Evolutionary conservation across 768 basidiomycete species (phyloP).

Genomic region (Agrocybe chaxingu): DNA sequence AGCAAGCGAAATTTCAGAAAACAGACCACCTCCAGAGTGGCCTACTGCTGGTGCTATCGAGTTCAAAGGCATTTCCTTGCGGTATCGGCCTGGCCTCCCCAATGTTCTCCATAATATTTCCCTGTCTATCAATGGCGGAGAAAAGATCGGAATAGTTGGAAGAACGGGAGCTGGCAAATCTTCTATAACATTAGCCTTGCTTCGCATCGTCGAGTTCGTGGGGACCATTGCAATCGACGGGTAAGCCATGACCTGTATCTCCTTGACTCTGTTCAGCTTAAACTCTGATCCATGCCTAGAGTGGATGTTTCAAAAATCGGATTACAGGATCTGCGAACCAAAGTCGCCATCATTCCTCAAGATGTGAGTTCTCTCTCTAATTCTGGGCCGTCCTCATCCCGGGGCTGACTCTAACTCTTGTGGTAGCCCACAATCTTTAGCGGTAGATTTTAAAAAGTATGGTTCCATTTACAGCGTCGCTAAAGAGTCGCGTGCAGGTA

Average conservation of each 20-base stretch:
- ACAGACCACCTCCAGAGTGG: constrained; percentile 60
- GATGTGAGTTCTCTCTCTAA: constrained; percentile 27
- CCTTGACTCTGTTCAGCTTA: constrained; percentile 3
- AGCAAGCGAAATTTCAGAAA: constrained; percentile 54
- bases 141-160: constrained; percentile 80
- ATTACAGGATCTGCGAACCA: constrained; percentile 55
- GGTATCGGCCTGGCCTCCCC: constrained; percentile 70
- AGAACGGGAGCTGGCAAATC: constrained; percentile 58
- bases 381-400: neutral
- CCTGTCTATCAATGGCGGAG: constrained; percentile 56
- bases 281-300: constrained; percentile 22
- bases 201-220: constrained; percentile 66
- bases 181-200: constrained; percentile 62
- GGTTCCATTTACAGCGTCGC: constrained; percentile 8
- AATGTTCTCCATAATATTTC: constrained; percentile 65
- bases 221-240: constrained; percentile 67
- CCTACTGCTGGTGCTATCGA: constrained; percentile 57
- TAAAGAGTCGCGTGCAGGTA: constrained; percentile 40
- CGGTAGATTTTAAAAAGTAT: constrained; percentile 25
- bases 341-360: constrained; percentile 66
- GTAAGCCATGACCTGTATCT: constrained; percentile 23
- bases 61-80: constrained; percentile 57
- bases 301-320: constrained; percentile 70
- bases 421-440: constrained; percentile 52
- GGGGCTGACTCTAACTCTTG: neutral